Conservation (phyloP, 164 flowering plant genomes). For the Stephania japonica region DNA sequence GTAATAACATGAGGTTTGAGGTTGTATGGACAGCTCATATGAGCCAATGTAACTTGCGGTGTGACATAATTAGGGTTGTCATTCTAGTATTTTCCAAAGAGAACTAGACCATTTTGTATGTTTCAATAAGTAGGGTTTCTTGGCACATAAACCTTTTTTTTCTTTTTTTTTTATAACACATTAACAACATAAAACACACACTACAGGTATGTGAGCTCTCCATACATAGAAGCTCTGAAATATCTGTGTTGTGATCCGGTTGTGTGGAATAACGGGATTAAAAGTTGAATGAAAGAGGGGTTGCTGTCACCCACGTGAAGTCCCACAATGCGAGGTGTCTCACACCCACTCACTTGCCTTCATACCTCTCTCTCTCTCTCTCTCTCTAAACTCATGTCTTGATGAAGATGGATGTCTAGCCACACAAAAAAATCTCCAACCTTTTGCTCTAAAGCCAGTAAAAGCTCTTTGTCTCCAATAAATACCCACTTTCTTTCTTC, state of each 20-base stretch:
- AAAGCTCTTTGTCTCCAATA: constrained; percentile 26
- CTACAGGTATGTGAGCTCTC: neutral
- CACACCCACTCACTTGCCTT: constrained; percentile 14
- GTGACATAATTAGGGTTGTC: no score
- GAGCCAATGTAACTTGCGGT: no score
- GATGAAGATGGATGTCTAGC: neutral
- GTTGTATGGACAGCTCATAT: no score
- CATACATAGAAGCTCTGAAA: neutral
- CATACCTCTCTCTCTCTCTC: constrained; percentile 12
- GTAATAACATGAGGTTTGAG: no score
- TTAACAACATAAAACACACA: no score
- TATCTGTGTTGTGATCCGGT: neutral
- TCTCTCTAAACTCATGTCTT: neutral
- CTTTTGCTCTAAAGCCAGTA: constrained; percentile 12
- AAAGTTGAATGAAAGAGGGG: constrained; percentile 10
- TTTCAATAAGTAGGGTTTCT: no score
- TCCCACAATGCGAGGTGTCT: constrained; percentile 13
- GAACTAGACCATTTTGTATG: no score
- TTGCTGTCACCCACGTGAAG: constrained; percentile 37
- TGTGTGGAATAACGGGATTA: constrained; percentile 18
- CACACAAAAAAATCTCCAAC: neutral
- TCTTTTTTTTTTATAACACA: no score
- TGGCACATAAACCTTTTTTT: no score
- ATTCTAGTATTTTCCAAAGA: no score
- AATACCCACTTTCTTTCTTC: constrained; percentile 13